These are phyloP conservation scores for Combretum micranthum DNA, from an alignment of 345 rosid species.

Conservation along the genomic window DNA sequence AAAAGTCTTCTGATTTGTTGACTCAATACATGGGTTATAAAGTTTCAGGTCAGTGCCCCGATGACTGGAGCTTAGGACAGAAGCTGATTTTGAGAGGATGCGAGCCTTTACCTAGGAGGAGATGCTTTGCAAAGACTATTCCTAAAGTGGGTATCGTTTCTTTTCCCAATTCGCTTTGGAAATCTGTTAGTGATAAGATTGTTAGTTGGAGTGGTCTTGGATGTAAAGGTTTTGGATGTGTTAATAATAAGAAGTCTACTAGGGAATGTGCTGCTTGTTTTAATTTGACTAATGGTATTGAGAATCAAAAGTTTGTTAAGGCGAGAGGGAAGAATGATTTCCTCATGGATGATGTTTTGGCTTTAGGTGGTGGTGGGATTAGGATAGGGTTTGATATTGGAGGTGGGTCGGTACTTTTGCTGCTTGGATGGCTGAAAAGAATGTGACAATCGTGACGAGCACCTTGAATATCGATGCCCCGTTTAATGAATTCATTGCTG, in stretches of 20 bases:
- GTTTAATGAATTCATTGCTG: slow-evolving; percentile 71
- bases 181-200: slow-evolving; percentile 65
- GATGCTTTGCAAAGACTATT: slow-evolving; percentile 66
- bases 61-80: slow-evolving; percentile 24
- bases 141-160: slow-evolving; percentile 56
- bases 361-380: slow-evolving; percentile 61
- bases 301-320: slow-evolving; percentile 50
- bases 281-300: slow-evolving; percentile 30
- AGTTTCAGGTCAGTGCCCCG: slow-evolving; percentile 33
- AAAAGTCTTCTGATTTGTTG: slow-evolving; percentile 74
- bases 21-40: slow-evolving; percentile 80
- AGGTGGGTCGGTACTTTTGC: slow-evolving; percentile 90
- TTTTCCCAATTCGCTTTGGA: slow-evolving; percentile 69
- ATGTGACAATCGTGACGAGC: slow-evolving; percentile 68
- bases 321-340: slow-evolving; percentile 78
- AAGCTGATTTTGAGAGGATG: slow-evolving; percentile 31
- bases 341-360: slow-evolving; percentile 63
- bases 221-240: slow-evolving; percentile 72
- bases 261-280: slow-evolving; percentile 82
- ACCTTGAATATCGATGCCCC: slow-evolving; percentile 75
- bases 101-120: slow-evolving; percentile 88
- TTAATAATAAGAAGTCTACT: slow-evolving; percentile 67
- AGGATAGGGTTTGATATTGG: slow-evolving; percentile 82
- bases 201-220: slow-evolving; percentile 89
- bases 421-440: slow-evolving; percentile 90